Conservation (phyloP, 495 filamentous ascomycete genomes). For the Oidiodendron maius region DNA sequence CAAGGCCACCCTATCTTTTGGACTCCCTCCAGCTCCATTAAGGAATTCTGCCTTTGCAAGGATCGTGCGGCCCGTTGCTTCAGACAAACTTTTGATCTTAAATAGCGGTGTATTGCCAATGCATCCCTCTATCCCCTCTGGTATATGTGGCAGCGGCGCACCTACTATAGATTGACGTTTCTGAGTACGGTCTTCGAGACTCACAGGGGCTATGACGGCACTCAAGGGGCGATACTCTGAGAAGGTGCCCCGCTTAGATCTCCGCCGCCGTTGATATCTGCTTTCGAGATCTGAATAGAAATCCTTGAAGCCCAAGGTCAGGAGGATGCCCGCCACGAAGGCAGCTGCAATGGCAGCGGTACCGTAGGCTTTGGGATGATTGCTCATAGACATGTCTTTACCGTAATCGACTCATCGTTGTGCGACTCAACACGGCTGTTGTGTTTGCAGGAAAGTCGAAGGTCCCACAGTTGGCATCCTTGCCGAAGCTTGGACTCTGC, state of each 20-base stretch:
- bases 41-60: conserved; percentile 95
- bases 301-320: conserved; percentile 71
- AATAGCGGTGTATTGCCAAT: conserved; percentile 94
- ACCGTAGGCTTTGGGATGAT: conserved; percentile 49
- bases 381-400: conserved; percentile 43
- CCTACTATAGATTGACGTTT: conserved; percentile 15
- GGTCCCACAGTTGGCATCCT: neutral
- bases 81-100: conserved; percentile 78
- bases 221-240: conserved; percentile 14
- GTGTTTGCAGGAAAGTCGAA: neutral
- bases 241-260: neutral
- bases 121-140: conserved; percentile 79
- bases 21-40: conserved; percentile 90
- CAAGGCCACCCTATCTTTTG: conserved; percentile 91
- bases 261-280: conserved; percentile 42
- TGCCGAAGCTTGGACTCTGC: conserved; percentile 22
- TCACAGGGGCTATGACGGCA: conserved; percentile 28
- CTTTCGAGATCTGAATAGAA: conserved; percentile 63
- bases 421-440: neutral
- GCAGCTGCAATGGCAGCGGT: conserved; percentile 56
- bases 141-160: conserved; percentile 11
- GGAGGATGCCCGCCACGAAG: conserved; percentile 65
- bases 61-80: conserved; percentile 89
- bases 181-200: conserved; percentile 44
- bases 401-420: conserved; percentile 9